phyloP scores from a whole-genome alignment of 768 basidiomycete genomes.

The Suillus luteus region DNA sequence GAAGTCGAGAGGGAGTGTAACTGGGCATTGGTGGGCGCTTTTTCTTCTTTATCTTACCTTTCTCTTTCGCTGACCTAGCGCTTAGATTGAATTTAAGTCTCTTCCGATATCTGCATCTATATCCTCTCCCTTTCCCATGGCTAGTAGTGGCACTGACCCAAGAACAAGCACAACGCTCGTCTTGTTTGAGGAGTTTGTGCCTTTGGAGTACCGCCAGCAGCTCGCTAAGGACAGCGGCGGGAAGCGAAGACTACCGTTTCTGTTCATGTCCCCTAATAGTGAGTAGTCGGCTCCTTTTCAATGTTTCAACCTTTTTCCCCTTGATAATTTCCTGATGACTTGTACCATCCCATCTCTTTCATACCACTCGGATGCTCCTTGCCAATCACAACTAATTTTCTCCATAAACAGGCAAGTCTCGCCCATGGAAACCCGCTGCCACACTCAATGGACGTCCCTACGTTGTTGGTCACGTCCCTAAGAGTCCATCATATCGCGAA shows the following conservation, averaged over 20 bases:
- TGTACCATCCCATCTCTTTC: background rate
- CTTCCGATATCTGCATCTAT: constrained; percentile 45
- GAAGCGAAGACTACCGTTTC: constrained; percentile 66
- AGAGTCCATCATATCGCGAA: constrained; percentile 57
- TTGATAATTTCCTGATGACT: background rate
- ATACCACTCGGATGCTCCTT: background rate
- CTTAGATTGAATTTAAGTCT: constrained; percentile 85
- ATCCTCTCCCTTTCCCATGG: constrained; percentile 15
- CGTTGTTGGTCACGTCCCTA: constrained; percentile 58
- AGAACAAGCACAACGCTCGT: constrained; percentile 73
- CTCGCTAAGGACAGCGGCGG: constrained; percentile 55
- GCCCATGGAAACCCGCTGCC: constrained; percentile 80
- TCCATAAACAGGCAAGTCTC: constrained; percentile 28
- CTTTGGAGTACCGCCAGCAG: constrained; percentile 80
- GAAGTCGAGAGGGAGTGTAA: constrained; percentile 81
- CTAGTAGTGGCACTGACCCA: constrained; percentile 49
- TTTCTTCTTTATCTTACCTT: background rate
- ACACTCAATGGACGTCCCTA: constrained; percentile 81
- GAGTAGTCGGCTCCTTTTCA: constrained; percentile 7
- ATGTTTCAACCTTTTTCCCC: constrained; percentile 30
- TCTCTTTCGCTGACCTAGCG: constrained; percentile 11
- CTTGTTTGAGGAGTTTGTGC: constrained; percentile 93
- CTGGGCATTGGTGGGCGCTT: constrained; percentile 79
- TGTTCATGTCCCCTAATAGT: constrained; percentile 52
- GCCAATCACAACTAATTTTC: background rate